Percentiles rank a stretch among this genome's conserved stretches.
Evolutionary conservation across 495 filamentous ascomycete genomes (phyloP).

Genomic region (Chaetomium cochliodes): DNA sequence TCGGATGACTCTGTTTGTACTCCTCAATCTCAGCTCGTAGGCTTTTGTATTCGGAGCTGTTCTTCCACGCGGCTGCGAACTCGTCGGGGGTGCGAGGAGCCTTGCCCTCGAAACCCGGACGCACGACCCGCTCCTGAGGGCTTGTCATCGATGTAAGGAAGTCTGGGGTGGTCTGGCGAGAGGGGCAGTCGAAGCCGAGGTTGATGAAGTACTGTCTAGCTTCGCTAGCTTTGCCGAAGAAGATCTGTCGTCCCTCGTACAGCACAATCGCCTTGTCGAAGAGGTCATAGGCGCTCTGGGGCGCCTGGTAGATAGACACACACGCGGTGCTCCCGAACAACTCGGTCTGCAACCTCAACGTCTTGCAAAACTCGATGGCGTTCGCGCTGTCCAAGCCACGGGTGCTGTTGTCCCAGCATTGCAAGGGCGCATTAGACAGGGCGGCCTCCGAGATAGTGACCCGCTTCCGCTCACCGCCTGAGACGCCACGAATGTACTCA

Average conservation of each 20-base stretch:
- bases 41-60: conserved; percentile 62
- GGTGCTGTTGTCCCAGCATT: conserved; percentile 86
- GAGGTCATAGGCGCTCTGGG: conserved; percentile 70
- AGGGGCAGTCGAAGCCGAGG: conserved; percentile 73
- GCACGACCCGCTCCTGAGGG: conserved; percentile 62
- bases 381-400: conserved; percentile 78
- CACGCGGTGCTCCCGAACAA: conserved; percentile 62
- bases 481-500: conserved; percentile 75
- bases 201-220: conserved; percentile 70
- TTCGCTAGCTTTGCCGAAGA: conserved; percentile 62
- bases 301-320: conserved; percentile 85
- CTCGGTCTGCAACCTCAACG: conserved; percentile 63
- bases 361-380: conserved; percentile 76
- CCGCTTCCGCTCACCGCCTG: conserved; percentile 79
- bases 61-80: conserved; percentile 71
- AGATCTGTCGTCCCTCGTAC: conserved; percentile 83
- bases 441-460: conserved; percentile 76
- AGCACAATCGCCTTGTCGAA: conserved; percentile 79
- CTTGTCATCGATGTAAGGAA: conserved; percentile 80
- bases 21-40: conserved; percentile 69
- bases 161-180: conserved; percentile 72
- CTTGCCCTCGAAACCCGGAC: conserved; percentile 61
- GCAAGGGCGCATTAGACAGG: conserved; percentile 63
- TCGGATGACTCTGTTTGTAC: conserved; percentile 61
- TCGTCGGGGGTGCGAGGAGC: conserved; percentile 74